These are phyloP conservation scores for Triangularia verruculosa DNA, from an alignment of 2,329 filamentous ascomycete genomes.

Conservation along the genomic window DNA sequence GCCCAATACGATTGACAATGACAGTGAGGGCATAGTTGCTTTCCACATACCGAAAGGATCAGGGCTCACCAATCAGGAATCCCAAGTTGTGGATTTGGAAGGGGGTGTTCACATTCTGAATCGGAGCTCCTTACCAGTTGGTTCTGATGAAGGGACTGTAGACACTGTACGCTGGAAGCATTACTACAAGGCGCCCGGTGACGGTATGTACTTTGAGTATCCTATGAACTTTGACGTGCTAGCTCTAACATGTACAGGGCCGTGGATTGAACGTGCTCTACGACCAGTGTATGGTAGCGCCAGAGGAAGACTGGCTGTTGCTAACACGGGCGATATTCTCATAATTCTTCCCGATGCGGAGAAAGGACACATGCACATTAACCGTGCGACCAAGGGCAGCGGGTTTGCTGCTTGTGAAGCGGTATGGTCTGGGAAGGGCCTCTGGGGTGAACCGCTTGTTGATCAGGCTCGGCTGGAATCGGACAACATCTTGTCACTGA, in stretches of 20 bases:
- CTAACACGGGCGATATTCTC: constrained; percentile 35
- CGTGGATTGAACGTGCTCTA: constrained; percentile 35
- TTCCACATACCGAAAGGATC: constrained; percentile 44
- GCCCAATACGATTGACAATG: constrained; percentile 39
- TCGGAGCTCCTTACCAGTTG: constrained; percentile 25
- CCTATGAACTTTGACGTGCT: background rate
- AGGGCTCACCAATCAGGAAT: constrained; percentile 50
- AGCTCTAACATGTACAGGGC: constrained; percentile 24
- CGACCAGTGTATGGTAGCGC: constrained; percentile 32
- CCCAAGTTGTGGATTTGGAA: constrained; percentile 43
- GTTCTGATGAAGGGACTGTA: background rate
- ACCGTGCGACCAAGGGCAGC: constrained; percentile 31
- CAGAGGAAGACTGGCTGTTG: constrained; percentile 37
- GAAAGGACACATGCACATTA: constrained; percentile 31
- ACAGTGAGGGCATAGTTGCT: constrained; percentile 41
- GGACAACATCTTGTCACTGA: constrained; percentile 38
- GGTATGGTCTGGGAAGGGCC: constrained; percentile 36
- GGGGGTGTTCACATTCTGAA: constrained; percentile 50
- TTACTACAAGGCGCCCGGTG: constrained; percentile 35
- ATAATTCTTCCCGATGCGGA: constrained; percentile 37
- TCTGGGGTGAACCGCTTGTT: constrained; percentile 40
- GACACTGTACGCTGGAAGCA: constrained; percentile 36
- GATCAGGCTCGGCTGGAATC: constrained; percentile 37
- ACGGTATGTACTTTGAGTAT: constrained; percentile 27
- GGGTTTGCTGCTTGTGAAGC: constrained; percentile 35